Conservation (phyloP, 164 flowering plant species). For the Kingdonia uniflora region DNA sequence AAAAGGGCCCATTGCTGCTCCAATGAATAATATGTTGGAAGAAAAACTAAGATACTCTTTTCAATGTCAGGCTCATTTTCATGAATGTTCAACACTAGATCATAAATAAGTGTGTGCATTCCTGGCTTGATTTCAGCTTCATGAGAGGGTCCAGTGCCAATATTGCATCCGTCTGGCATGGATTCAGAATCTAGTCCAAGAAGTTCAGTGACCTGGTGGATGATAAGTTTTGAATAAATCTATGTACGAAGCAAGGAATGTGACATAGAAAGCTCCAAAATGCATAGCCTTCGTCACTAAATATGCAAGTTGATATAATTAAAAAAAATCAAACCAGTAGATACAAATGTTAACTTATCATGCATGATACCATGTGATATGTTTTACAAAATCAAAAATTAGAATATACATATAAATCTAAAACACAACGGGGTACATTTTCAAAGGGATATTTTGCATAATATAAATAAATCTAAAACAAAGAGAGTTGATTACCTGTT, state of each 20-base stretch:
- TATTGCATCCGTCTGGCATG: slow-evolving; percentile 28
- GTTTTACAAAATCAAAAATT: no score
- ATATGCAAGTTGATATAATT: no score
- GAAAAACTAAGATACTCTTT: slow-evolving; percentile 89
- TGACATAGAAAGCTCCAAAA: no score
- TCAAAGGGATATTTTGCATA: no score
- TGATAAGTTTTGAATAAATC: slow-evolving; percentile 5
- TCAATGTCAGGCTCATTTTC: slow-evolving; percentile 74
- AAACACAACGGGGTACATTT: no score
- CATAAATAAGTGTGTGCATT: slow-evolving; percentile 68
- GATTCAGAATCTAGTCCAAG: slow-evolving; percentile 45
- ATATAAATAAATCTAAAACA: no score
- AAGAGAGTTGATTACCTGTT: slow-evolving; percentile 42
- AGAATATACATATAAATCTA: no score
- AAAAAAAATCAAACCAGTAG: no score
- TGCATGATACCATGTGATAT: no score
- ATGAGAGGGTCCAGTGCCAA: slow-evolving; percentile 36
- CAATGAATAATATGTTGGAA: slow-evolving; percentile 78
- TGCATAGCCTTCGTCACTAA: no score
- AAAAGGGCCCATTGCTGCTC: slow-evolving; percentile 78
- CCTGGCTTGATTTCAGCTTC: slow-evolving; percentile 54
- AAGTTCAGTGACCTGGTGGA: slow-evolving; percentile 48
- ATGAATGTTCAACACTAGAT: slow-evolving; percentile 72
- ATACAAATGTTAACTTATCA: no score
- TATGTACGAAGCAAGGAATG: background rate